Conservation (phyloP, 306 rosid genomes). For the Myrica gale region DNA sequence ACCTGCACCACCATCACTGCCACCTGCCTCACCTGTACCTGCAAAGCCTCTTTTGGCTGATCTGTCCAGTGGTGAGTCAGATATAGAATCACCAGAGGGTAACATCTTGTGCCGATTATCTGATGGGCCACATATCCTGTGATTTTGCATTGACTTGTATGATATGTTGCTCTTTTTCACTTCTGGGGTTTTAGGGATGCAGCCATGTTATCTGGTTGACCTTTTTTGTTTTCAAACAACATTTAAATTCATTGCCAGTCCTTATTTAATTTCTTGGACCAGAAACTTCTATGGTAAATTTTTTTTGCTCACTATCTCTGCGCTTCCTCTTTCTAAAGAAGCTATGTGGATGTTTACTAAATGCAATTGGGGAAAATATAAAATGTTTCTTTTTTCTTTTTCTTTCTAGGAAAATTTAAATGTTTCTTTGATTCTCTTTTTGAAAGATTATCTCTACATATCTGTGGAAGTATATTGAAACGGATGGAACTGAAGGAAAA, state of each 20-base stretch:
- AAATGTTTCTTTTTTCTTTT: conserved; percentile 18
- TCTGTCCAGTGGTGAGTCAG: conserved; percentile 79
- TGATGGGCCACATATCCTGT: neutral
- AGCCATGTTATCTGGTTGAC: neutral
- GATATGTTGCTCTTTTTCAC: neutral
- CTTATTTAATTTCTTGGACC: neutral
- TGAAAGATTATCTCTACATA: neutral
- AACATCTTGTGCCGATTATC: conserved; percentile 25
- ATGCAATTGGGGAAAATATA: neutral
- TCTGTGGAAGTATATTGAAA: neutral
- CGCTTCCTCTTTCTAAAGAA: neutral
- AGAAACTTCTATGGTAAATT: neutral
- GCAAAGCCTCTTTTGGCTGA: conserved; percentile 42
- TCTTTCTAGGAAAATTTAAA: neutral
- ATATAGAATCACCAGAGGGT: conserved; percentile 97
- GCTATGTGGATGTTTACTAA: neutral
- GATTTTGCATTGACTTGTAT: neutral
- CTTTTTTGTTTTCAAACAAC: neutral
- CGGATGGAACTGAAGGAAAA: conserved; percentile 1
- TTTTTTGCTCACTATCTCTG: neutral
- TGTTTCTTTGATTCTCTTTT: conserved; percentile 15
- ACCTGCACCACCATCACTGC: conserved; percentile 47
- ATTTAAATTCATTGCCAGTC: neutral
- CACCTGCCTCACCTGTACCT: conserved; percentile 40
- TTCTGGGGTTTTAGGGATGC: neutral